Percentiles rank a stretch among this genome's conserved stretches.
phyloP scores from a whole-genome alignment of 148 eudicot genomes.

The Nyssa sinensis region DNA sequence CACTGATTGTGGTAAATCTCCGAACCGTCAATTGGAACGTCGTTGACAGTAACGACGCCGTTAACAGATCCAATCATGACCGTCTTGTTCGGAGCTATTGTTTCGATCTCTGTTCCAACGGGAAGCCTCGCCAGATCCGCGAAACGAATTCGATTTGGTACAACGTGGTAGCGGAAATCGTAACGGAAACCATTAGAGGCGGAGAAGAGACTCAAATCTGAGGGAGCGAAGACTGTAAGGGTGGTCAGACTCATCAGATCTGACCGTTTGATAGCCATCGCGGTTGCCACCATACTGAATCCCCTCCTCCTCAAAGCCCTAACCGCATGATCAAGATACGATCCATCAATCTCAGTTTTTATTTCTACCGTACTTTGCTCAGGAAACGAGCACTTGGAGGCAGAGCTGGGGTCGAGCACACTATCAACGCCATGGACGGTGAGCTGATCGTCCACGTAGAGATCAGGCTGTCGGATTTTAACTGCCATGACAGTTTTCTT shows the following conservation, averaged over 20 bases:
- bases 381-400: slow-evolving; percentile 15
- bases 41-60: slow-evolving; percentile 26
- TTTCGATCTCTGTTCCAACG: slow-evolving; percentile 8
- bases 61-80: background rate
- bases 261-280: slow-evolving; percentile 10
- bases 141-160: slow-evolving; percentile 12
- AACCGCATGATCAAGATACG: slow-evolving; percentile 30
- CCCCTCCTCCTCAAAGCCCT: slow-evolving; percentile 23
- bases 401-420: slow-evolving; percentile 24
- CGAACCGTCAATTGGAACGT: slow-evolving; percentile 9
- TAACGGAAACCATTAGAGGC: slow-evolving; percentile 22
- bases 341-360: slow-evolving; percentile 2
- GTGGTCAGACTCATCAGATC: slow-evolving; percentile 14
- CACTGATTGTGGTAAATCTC: slow-evolving; percentile 36
- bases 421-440: slow-evolving; percentile 19
- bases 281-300: slow-evolving; percentile 29
- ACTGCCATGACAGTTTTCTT: slow-evolving; percentile 9
- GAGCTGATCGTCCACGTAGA: slow-evolving; percentile 24
- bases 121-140: background rate
- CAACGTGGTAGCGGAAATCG: slow-evolving; percentile 34
- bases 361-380: background rate
- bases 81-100: slow-evolving; percentile 26
- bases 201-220: slow-evolving; percentile 25
- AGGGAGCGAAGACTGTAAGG: slow-evolving; percentile 34
- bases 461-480: slow-evolving; percentile 32